Conservation (phyloP, 2,329 filamentous ascomycete genomes). For the Davidsoniella neocaledoniae region DNA sequence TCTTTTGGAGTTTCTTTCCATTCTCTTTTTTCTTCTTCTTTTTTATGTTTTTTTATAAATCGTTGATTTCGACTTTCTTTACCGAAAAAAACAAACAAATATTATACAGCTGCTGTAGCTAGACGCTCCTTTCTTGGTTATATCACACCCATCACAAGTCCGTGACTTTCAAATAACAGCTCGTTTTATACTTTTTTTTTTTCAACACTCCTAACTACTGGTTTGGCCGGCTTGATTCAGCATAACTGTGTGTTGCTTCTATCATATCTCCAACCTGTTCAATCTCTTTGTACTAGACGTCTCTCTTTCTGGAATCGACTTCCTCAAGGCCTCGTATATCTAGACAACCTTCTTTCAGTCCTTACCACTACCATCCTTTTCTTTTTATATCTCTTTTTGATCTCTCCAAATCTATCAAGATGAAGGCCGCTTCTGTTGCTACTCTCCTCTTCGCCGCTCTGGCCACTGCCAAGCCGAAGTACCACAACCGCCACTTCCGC, state of each 20-base stretch:
- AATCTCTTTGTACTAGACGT: background rate
- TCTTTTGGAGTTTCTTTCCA: background rate
- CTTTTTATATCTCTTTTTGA: background rate
- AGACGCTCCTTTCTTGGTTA: constrained; percentile 11
- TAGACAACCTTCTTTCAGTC: no score
- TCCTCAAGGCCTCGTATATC: constrained; percentile 1
- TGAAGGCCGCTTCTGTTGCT: constrained; percentile 11
- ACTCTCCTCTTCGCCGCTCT: constrained; percentile 9
- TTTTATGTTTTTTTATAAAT: constrained; percentile 13
- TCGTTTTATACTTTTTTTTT: constrained; percentile 10
- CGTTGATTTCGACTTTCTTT: constrained; percentile 9
- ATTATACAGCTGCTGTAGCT: constrained; percentile 9
- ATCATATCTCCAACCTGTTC: constrained; percentile 1
- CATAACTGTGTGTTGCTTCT: background rate
- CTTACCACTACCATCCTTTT: background rate
- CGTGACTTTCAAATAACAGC: background rate
- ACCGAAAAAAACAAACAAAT: background rate
- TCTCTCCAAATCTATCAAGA: background rate
- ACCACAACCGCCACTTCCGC: constrained; percentile 9
- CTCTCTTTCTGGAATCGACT: no score
- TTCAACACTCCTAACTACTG: background rate
- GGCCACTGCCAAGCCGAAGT: constrained; percentile 9
- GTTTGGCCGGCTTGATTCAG: no score
- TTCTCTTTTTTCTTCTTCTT: constrained; percentile 9
- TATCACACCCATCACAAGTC: background rate